Base-by-base conservation (phyloP, 176 grass and related monocot genomes). In the Aegilops bicornis region DNA sequence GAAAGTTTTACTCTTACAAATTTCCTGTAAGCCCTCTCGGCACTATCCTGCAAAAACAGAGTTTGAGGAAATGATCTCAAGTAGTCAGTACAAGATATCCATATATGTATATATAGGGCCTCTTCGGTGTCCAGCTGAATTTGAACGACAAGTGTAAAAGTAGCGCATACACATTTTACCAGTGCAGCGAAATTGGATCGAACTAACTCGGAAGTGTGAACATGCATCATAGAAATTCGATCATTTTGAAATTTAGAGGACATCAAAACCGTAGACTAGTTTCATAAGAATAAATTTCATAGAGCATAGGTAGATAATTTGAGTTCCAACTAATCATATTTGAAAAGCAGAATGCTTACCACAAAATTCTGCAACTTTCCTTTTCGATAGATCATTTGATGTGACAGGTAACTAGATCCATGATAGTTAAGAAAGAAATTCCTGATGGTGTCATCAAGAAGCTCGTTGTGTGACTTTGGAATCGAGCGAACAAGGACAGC, bases 401-500 rank as follows among this genome's bases (percentile, higher is more conserved):
- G 93, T 58, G 93, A 94, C 72, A 98, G 84, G 62, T 98, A 98
- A 87, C 96, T 98, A 35, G 90, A 89, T 82, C 93, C 96, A 80
- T 98, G 96, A 87, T 96, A 98, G 80, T 94, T 92, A 71, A 72
- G 56, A 89, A 98, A 98, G 66, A 94, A 98, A 73, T 96, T 92
- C 83, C 88, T 96, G 71, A 98, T 92, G 15, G 88, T 94, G 67
- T 98, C 90, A 31, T 86, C 81, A 23, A 94, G 64, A 61, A 84
- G 67, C 69, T 92, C 86, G 14, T 84, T 87, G 27, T 82, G 50
- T 63, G 86, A 91, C 77, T 84, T 91, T 58, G 96, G 96, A 84
- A 98, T 92, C 17, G 93, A 89, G 75, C 96, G 91, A 24, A 91
- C 88, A 81, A 98, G 88, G 8, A 98, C 91, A 10, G 96, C 87